Evolutionary conservation across 2,329 filamentous ascomycete species (phyloP), one percentile per base, ranked within the genome.

Genomic region (Bipolaris bicolor): DNA sequence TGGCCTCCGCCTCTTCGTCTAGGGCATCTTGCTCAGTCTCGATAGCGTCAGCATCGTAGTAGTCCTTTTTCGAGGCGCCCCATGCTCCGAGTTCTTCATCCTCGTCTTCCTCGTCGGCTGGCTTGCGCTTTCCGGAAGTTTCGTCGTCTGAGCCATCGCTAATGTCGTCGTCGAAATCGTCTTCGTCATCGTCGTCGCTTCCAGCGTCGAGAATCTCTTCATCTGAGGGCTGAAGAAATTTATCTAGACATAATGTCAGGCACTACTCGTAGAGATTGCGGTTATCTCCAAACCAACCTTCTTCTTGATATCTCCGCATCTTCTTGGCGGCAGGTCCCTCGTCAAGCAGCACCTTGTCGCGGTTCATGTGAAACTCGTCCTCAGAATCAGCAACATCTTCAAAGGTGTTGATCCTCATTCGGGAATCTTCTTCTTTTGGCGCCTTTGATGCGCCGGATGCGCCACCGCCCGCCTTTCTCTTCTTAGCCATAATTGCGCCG

Each of bases 301-400:
- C 86, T 70, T 94, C 89, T 55, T 87, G 82, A 57, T 84, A 78
- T 66, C 87, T 89, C 68, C 89, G 87, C 70, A 88, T 83, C 63
- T 91, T 87, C 80, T 97, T 97, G 29, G 88, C 87, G 37, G 86
- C 85, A 13, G 89, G 91, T 33, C 84, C 89, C 65, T 97, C 92
- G 29, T 96, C 91, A 36, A 99, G 83, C 69, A 94, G 78, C 61
- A 99, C 88, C 72, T 91, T 89, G 77, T 99, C 95, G 63, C 90
- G 86, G 63, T 93, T 89, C 58, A 93, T 82, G 70, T 94, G 91
- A 75, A 97, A 96, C 74, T 97, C 92, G 76, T 99, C 95, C 76
- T 97, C 92, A 1, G 92, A 96, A 75, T 97, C 89, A 64, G 93
- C 91, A 67, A 99, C 89, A 77, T 96, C 92, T 76, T 94, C 88